phyloP scores from a whole-genome alignment of 2,329 filamentous ascomycete genomes.

The Mycosphaerella arachidis region DNA sequence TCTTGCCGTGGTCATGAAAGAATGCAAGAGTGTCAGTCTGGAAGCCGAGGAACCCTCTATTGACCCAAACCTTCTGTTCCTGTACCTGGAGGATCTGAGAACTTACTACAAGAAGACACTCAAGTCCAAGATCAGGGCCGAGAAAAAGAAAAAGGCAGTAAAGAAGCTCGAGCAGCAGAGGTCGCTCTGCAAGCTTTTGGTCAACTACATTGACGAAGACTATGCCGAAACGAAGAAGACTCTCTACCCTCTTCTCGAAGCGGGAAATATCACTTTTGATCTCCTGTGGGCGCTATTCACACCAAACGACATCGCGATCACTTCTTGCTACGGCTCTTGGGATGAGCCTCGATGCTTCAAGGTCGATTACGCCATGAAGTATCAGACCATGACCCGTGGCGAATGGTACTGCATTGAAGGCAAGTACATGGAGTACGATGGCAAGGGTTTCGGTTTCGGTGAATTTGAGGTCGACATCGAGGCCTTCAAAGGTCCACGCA shows the following conservation, averaged over 20 bases:
- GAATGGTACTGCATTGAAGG: slow-evolving; percentile 74
- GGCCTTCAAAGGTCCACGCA: slow-evolving; percentile 73
- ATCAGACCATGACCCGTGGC: slow-evolving; percentile 64
- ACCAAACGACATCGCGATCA: slow-evolving; percentile 73
- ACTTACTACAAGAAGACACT: slow-evolving; percentile 57
- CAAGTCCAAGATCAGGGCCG: slow-evolving; percentile 54
- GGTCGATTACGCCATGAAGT: slow-evolving; percentile 70
- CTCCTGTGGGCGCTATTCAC: slow-evolving; percentile 86
- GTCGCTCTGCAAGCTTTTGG: slow-evolving; percentile 64
- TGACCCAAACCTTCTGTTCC: slow-evolving; percentile 46
- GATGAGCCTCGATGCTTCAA: slow-evolving; percentile 81
- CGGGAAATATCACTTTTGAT: slow-evolving; percentile 82
- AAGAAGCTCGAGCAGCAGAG: slow-evolving; percentile 57
- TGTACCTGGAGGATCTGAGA: slow-evolving; percentile 75
- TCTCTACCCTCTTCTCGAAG: slow-evolving; percentile 73
- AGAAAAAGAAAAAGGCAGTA: slow-evolving; percentile 58
- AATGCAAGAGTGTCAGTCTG: slow-evolving; percentile 71
- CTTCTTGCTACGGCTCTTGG: slow-evolving; percentile 68
- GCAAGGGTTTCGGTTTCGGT: slow-evolving; percentile 76
- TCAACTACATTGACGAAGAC: slow-evolving; percentile 76
- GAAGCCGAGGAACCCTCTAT: slow-evolving; percentile 72
- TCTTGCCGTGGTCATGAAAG: slow-evolving; percentile 66
- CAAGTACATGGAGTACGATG: slow-evolving; percentile 80
- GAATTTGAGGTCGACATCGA: slow-evolving; percentile 64
- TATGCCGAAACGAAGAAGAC: slow-evolving; percentile 74